phyloP scores from a whole-genome alignment of 345 rosid genomes.

The Carallia brachiata region DNA sequence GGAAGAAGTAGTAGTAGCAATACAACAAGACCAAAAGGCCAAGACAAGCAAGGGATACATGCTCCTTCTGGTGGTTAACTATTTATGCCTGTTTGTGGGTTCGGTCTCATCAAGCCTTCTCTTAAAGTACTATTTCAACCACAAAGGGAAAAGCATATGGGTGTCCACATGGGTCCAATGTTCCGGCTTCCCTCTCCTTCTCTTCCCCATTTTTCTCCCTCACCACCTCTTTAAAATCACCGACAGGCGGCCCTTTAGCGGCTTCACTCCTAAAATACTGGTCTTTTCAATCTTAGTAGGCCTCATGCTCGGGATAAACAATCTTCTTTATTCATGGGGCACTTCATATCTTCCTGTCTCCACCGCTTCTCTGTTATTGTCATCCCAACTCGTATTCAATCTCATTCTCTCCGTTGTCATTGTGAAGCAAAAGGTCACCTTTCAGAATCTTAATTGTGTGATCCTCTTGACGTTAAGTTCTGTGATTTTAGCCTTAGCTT shows the following conservation, averaged over 20 bases:
- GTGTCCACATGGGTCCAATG: conserved; percentile 94
- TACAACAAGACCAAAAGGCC: conserved; percentile 22
- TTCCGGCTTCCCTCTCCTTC: conserved; percentile 82
- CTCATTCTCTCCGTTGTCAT: conserved; percentile 76
- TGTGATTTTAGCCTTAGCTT: conserved; percentile 58
- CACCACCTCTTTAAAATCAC: conserved; percentile 44
- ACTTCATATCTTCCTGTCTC: conserved; percentile 85
- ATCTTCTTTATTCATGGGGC: conserved; percentile 88
- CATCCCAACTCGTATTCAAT: conserved; percentile 77
- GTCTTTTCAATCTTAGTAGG: conserved; percentile 50
- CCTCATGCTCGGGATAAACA: conserved; percentile 73
- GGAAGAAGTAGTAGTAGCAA: conserved; percentile 2
- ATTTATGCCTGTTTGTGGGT: conserved; percentile 54
- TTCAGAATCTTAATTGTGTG: conserved; percentile 77
- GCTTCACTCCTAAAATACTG: conserved; percentile 49
- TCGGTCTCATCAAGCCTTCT: conserved; percentile 65
- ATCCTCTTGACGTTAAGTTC: conserved; percentile 76
- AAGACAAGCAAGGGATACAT: conserved; percentile 36
- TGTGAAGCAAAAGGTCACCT: conserved; percentile 69
- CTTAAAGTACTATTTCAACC: conserved; percentile 77
- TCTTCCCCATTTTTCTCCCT: conserved; percentile 54
- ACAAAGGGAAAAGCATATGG: conserved; percentile 82
- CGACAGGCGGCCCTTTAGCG: conserved; percentile 51
- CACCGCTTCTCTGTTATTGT: conserved; percentile 79
- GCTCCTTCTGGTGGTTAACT: conserved; percentile 46